Conservation (phyloP, 768 basidiomycete genomes). For the Clitopilus passeckerianus region DNA sequence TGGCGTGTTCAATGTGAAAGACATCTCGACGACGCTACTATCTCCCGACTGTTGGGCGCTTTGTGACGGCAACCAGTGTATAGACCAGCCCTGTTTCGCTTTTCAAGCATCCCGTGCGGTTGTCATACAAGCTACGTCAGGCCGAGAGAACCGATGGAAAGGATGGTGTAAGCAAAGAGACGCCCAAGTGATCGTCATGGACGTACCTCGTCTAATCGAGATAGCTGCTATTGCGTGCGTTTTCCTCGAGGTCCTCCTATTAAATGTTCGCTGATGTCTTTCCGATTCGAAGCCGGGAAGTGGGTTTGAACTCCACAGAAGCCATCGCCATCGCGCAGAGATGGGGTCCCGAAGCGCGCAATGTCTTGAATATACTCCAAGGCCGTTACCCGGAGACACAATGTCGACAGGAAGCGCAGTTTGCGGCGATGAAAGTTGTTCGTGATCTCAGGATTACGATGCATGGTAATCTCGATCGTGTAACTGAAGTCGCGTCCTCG, state of each 20-base stretch:
- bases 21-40: neutral
- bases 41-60: neutral
- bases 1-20: neutral
- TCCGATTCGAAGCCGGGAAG: neutral
- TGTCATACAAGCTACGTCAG: neutral
- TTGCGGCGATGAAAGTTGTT: neutral
- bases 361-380: neutral
- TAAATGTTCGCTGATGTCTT: neutral
- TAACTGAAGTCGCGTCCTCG: neutral
- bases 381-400: neutral
- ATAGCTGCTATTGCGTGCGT: neutral
- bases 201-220: neutral
- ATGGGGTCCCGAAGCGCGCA: neutral
- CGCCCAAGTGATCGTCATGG: neutral
- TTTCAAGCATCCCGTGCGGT: neutral
- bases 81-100: neutral
- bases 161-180: neutral
- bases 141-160: neutral
- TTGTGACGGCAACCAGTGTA: neutral
- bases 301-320: neutral
- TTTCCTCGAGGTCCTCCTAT: neutral
- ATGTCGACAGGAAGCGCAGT: neutral
- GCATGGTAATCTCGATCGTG: neutral
- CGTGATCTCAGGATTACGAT: neutral
- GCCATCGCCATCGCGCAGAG: neutral